Evolutionary conservation across 768 basidiomycete species (phyloP), one percentile per base, ranked within the genome.

Genomic region (Collybiopsis luxurians): DNA sequence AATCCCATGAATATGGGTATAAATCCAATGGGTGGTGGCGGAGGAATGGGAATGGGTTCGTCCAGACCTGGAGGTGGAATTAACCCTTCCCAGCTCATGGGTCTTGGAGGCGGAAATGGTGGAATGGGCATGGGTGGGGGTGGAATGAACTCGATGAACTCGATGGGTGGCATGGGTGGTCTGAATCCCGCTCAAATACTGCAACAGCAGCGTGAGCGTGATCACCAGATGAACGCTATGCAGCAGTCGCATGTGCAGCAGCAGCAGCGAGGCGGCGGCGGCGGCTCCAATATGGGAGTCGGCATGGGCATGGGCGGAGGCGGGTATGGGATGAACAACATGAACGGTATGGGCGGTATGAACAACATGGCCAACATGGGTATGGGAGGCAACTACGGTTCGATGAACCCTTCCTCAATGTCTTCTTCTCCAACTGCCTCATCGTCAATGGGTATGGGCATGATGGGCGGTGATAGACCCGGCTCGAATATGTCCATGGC

Each of bases 351-450:
- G 53, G 39, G 39, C 40, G 49, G 23, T 17, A 42, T 53, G 53
- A 43, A 43, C 53, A 55, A 55, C 15, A 57, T 57, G 56, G 39
- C n/a, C n/a, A n/a, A n/a, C n/a, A n/a, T n/a, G n/a, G 39, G 12
- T 28, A 47, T 47, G 36, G 45, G 44, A 12, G 34, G 34, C 30
- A 53, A 27, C 26, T 39, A 27, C 38, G 51, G 51, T 24, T 19
- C 40, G 10, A 55, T 55, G 19, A 55, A 55, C 30, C 53, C 53
- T 26, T 15, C 9, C 26, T 43, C n/a, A n/a, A 42, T 55, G 40
- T 42, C 54, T 38, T 31, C 28, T 23, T 55, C 44, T 17, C 44
- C 54, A 17, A 39, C 40, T 2, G 40, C 45, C 19, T 44, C 53
- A 11, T 44, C 53, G 43, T 2, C 27, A 27, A 34, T 31, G 21